Conservation (phyloP, 2,329 filamentous ascomycete species). For the Aaosphaeria pasadenensis region DNA sequence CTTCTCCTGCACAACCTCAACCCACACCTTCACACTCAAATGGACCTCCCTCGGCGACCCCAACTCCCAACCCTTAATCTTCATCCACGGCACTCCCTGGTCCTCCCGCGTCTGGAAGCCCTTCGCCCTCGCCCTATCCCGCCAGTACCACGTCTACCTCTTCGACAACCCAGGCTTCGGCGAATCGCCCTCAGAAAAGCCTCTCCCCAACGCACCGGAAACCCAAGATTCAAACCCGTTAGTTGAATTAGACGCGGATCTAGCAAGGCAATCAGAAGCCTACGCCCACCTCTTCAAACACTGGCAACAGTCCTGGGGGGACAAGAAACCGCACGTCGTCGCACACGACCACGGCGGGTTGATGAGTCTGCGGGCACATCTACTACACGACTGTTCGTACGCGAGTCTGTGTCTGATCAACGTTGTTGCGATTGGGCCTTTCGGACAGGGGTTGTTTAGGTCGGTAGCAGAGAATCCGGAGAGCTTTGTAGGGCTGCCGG, state of each 20-base stretch:
- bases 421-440: constrained; percentile 18
- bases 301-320: constrained; percentile 8
- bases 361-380: constrained; percentile 16
- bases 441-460: constrained; percentile 16
- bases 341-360: constrained; percentile 18
- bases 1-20: constrained; percentile 10
- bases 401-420: constrained; percentile 16
- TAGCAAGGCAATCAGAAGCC: constrained; percentile 14
- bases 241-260: constrained; percentile 9
- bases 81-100: constrained; percentile 23
- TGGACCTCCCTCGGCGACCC: constrained; percentile 11
- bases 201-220: background rate
- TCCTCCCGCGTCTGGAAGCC: constrained; percentile 16
- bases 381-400: constrained; percentile 13
- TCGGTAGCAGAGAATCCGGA: constrained; percentile 9
- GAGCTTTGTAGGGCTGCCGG: constrained; percentile 10
- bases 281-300: constrained; percentile 13
- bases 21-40: constrained; percentile 12
- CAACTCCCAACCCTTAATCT: constrained; percentile 10
- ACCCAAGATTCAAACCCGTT: background rate
- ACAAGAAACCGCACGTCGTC: constrained; percentile 11
- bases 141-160: constrained; percentile 14
- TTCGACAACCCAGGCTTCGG: constrained; percentile 20
- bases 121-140: constrained; percentile 12
- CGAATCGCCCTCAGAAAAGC: constrained; percentile 10